phyloP scores from a whole-genome alignment of 2,329 filamentous ascomycete species.

The Calonectria hongkongensis region DNA sequence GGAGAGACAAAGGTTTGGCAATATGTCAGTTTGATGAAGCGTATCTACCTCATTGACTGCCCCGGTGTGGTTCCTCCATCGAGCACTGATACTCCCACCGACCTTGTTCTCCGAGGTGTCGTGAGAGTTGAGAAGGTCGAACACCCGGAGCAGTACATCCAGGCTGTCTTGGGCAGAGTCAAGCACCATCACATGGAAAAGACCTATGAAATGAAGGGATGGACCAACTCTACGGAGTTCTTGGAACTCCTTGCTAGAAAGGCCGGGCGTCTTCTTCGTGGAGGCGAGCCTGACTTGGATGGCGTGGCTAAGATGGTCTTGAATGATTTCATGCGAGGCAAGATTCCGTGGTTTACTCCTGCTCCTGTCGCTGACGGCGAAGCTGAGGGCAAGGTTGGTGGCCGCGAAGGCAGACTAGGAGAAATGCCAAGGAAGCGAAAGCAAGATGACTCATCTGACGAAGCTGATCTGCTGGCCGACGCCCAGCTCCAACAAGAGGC shows the following conservation, averaged over 20 bases:
- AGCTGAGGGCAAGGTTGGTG: constrained; percentile 73
- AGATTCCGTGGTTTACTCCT: constrained; percentile 96
- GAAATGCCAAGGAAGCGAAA: constrained; percentile 92
- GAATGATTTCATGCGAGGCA: constrained; percentile 96
- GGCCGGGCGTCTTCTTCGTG: constrained; percentile 88
- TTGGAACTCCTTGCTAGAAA: constrained; percentile 92
- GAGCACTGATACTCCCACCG: constrained; percentile 86
- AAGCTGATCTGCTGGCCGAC: constrained; percentile 61
- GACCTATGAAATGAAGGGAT: constrained; percentile 91
- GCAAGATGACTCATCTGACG: constrained; percentile 70
- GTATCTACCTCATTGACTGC: constrained; percentile 93
- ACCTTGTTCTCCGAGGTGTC: constrained; percentile 92
- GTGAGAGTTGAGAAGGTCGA: constrained; percentile 97
- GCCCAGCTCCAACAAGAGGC: constrained; percentile 55
- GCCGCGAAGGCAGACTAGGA: constrained; percentile 85
- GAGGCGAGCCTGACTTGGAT: constrained; percentile 95
- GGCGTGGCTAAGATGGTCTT: constrained; percentile 97
- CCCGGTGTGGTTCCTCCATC: constrained; percentile 97
- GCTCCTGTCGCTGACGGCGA: constrained; percentile 78
- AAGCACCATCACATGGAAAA: constrained; percentile 92
- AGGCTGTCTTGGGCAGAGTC: constrained; percentile 85
- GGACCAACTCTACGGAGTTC: constrained; percentile 86
- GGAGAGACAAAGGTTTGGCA: constrained; percentile 99
- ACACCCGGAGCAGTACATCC: constrained; percentile 96
- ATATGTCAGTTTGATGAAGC: constrained; percentile 95